These are phyloP conservation scores for Streptanthus diversifolius DNA, from an alignment of 345 rosid genomes.

Conservation along the genomic window DNA sequence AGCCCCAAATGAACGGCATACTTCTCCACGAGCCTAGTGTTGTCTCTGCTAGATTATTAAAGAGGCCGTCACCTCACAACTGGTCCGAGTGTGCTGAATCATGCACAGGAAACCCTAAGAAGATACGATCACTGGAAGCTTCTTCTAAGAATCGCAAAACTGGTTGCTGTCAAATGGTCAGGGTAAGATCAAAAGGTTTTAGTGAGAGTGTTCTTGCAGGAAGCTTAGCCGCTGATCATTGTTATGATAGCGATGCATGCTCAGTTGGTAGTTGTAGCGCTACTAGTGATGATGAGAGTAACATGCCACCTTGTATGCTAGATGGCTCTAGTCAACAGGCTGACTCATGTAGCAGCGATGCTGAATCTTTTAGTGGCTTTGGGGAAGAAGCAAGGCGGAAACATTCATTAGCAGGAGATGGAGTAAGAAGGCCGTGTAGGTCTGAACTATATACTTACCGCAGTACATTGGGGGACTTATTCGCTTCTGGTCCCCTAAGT, in stretches of 20 bases:
- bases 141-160: slow-evolving; percentile 24
- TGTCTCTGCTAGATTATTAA: slow-evolving; percentile 39
- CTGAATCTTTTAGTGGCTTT: slow-evolving; percentile 41
- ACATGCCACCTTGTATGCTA: slow-evolving; percentile 30
- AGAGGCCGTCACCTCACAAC: slow-evolving; percentile 41
- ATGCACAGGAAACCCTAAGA: slow-evolving; percentile 41
- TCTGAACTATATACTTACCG: slow-evolving; percentile 67
- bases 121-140: slow-evolving; percentile 35
- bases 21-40: slow-evolving; percentile 37
- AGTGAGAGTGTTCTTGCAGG: slow-evolving; percentile 28
- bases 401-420: slow-evolving; percentile 34
- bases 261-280: slow-evolving; percentile 81
- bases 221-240: slow-evolving; percentile 29
- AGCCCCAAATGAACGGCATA: slow-evolving; percentile 20
- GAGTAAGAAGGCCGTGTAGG: slow-evolving; percentile 53
- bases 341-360: slow-evolving; percentile 46
- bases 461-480: slow-evolving; percentile 53
- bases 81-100: slow-evolving; percentile 40
- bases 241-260: slow-evolving; percentile 45
- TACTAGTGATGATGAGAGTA: slow-evolving; percentile 28
- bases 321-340: slow-evolving; percentile 33
- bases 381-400: slow-evolving; percentile 28
- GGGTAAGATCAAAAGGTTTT: slow-evolving; percentile 38
- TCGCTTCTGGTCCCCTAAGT: slow-evolving; percentile 74
- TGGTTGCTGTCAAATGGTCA: slow-evolving; percentile 41